Evolutionary conservation across 495 filamentous ascomycete species (phyloP).

Genomic region (Delitschia confertaspora): DNA sequence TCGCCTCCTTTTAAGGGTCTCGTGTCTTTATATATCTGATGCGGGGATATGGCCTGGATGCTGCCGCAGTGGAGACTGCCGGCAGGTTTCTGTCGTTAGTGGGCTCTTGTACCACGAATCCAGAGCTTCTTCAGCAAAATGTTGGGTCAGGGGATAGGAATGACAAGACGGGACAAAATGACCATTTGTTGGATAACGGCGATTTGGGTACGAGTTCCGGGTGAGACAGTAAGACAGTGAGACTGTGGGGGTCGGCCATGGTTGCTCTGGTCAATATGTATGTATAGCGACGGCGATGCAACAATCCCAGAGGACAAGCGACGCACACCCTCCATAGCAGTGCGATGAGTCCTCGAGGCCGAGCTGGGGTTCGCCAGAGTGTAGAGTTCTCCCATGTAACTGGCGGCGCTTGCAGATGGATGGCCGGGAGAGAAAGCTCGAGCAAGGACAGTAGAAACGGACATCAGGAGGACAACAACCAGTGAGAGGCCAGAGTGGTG

Average conservation of each 20-base stretch:
- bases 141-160: neutral
- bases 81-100: slow-evolving; percentile 13
- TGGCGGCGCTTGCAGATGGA: slow-evolving; percentile 22
- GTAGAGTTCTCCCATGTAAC: neutral
- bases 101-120: slow-evolving; percentile 6
- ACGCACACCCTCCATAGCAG: slow-evolving; percentile 6
- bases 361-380: neutral
- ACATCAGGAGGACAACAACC: slow-evolving; percentile 7
- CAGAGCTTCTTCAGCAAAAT: neutral
- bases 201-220: neutral
- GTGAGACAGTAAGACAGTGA: neutral
- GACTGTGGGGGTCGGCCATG: slow-evolving; percentile 3
- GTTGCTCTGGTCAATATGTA: slow-evolving; percentile 20
- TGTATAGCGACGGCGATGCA: slow-evolving; percentile 4
- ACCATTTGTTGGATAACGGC: slow-evolving; percentile 8
- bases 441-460: slow-evolving; percentile 3
- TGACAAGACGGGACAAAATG: neutral
- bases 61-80: slow-evolving; percentile 20
- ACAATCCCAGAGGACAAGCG: slow-evolving; percentile 11
- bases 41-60: slow-evolving; percentile 15
- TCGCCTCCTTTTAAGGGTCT: slow-evolving; percentile 1
- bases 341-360: too few relatives aligned
- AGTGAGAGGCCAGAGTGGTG: slow-evolving; percentile 12
- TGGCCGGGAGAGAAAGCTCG: slow-evolving; percentile 13
- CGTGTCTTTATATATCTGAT: too few relatives aligned